Evolutionary conservation across 306 rosid genomes (phyloP).

Genomic region (Gleditsia sinensis): DNA sequence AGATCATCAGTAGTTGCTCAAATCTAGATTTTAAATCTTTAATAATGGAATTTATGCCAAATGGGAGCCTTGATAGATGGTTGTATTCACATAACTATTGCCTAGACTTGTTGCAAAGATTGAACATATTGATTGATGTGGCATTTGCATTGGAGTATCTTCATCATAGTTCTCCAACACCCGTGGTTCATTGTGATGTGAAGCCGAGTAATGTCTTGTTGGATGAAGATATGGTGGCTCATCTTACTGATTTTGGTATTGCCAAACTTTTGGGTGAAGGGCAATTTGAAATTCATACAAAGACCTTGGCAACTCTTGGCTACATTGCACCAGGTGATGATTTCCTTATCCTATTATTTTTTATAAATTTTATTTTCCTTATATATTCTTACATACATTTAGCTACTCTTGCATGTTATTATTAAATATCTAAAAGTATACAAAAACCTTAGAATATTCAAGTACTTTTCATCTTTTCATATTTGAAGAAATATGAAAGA

Average conservation of each 20-base stretch:
- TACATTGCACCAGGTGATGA: constrained; percentile 3
- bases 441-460: too few species aligned
- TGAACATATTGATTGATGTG: constrained; percentile 5
- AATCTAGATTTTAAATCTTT: neutral
- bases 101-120: neutral
- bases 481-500: neutral
- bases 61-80: neutral
- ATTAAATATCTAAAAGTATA: too few species aligned
- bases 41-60: constrained; percentile 4
- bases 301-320: neutral
- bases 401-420: too few species aligned
- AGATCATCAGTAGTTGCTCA: neutral
- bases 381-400: neutral
- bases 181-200: neutral
- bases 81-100: neutral
- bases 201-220: neutral
- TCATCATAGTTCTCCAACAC: neutral
- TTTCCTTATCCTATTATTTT: neutral
- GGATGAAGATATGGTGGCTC: constrained; percentile 3
- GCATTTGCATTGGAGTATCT: neutral
- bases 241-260: constrained; percentile 6
- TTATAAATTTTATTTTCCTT: too few species aligned
- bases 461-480: too few species aligned
- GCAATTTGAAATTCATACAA: neutral
- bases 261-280: neutral